phyloP scores from a whole-genome alignment of 352 stramenopile species.

The Pythium brachiatum region DNA sequence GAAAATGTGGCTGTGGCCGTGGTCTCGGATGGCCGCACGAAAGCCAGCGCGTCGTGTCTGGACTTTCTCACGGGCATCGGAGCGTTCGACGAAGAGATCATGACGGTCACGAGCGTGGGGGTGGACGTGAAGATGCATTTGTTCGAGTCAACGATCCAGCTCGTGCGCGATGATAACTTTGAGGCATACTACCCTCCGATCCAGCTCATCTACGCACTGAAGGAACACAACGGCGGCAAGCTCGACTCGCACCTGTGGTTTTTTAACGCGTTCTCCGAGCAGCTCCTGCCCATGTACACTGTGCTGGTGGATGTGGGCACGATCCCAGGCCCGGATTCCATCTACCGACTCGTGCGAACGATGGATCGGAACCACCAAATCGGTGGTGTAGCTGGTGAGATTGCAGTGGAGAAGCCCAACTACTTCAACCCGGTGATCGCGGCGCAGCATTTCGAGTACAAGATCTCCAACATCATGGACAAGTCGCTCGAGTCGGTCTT shows the following conservation, averaged over 20 bases:
- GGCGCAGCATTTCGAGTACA: constrained; percentile 56
- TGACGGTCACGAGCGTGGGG: constrained; percentile 42
- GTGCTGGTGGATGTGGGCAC: constrained; percentile 50
- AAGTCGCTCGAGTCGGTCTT: constrained; percentile 50
- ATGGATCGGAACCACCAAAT: constrained; percentile 57
- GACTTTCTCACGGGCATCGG: constrained; percentile 38
- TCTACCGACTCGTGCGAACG: constrained; percentile 41
- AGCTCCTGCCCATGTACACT: constrained; percentile 49
- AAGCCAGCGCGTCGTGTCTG: constrained; percentile 37
- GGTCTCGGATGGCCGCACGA: constrained; percentile 45
- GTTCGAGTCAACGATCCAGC: constrained; percentile 45
- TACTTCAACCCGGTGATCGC: constrained; percentile 47
- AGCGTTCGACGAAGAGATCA: constrained; percentile 53
- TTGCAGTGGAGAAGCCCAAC: constrained; percentile 40
- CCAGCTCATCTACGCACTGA: constrained; percentile 50
- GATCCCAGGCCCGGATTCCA: constrained; percentile 34
- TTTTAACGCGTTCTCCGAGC: constrained; percentile 57
- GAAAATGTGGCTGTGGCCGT: constrained; percentile 37
- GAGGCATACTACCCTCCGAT: constrained; percentile 46
- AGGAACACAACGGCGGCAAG: constrained; percentile 50
- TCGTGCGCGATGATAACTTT: constrained; percentile 39
- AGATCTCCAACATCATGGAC: constrained; percentile 57
- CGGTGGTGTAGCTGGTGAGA: constrained; percentile 44
- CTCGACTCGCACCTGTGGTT: constrained; percentile 59
- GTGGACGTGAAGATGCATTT: constrained; percentile 46